These are phyloP conservation scores for Rhododendron simsii DNA, from an alignment of 148 eudicot genomes.

Conservation along the genomic window DNA sequence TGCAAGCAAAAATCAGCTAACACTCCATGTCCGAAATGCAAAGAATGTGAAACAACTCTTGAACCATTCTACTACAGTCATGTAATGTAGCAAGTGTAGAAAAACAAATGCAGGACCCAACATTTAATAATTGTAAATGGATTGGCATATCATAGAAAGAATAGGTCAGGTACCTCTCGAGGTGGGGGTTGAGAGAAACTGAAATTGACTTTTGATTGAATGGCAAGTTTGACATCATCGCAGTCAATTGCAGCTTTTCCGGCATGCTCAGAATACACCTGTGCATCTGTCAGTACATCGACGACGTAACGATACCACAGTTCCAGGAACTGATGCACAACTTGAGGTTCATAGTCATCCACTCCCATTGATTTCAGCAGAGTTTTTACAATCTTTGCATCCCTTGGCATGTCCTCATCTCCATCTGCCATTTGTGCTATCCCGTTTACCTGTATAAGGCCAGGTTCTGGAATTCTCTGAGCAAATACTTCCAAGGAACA, in stretches of 20 bases:
- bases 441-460: slow-evolving; percentile 1
- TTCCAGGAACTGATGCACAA: slow-evolving; percentile 80
- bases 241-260: slow-evolving; percentile 67
- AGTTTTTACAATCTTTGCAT: slow-evolving; percentile 81
- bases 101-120: not conserved
- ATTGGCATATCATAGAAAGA: not conserved
- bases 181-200: slow-evolving; percentile 99
- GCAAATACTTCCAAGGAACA: not conserved
- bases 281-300: slow-evolving; percentile 84
- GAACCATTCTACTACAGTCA: not conserved
- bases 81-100: not conserved
- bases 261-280: slow-evolving; percentile 95
- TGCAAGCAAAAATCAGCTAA: not conserved
- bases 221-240: slow-evolving; percentile 85
- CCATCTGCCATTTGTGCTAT: slow-evolving; percentile 58
- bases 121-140: not conserved
- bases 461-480: not conserved
- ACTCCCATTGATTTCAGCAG: slow-evolving; percentile 90
- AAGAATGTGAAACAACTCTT: not conserved
- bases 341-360: slow-evolving; percentile 85
- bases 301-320: slow-evolving; percentile 84
- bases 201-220: slow-evolving; percentile 82
- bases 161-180: slow-evolving; percentile 56
- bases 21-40: not conserved
- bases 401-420: slow-evolving; percentile 79